phyloP scores from a whole-genome alignment of 495 filamentous ascomycete genomes.

The Trichocladium antarcticum region DNA sequence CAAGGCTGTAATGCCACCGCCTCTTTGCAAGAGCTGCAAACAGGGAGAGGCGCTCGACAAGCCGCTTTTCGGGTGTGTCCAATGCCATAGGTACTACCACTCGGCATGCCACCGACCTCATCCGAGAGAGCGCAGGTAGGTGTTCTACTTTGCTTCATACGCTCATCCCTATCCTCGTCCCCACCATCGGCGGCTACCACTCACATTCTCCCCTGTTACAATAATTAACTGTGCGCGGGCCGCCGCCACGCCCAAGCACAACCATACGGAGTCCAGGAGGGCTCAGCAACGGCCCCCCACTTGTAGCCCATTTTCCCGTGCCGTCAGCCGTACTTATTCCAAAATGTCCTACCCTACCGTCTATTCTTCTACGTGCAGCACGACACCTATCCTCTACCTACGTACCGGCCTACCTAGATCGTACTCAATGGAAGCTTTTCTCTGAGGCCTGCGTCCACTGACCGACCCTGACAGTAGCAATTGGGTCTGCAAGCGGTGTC shows the following conservation, averaged over 20 bases:
- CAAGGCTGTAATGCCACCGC: conserved; percentile 2
- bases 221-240: neutral
- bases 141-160: neutral
- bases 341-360: neutral
- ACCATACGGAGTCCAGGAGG: neutral
- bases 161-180: neutral
- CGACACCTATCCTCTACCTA: too few species aligned
- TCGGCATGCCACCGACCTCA: conserved; percentile 8
- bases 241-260: neutral
- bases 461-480: neutral
- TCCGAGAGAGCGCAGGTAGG: conserved; percentile 7
- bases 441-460: neutral
- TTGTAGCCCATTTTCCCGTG: conserved; percentile 3
- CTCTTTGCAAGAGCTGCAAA: conserved; percentile 9
- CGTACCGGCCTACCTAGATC: too few species aligned
- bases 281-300: conserved; percentile 2
- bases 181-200: neutral
- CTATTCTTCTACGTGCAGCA: neutral
- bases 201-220: conserved; percentile 1
- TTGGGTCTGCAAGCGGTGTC: conserved; percentile 15
- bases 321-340: neutral
- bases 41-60: conserved; percentile 4
- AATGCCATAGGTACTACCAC: conserved; percentile 5
- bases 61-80: conserved; percentile 1
- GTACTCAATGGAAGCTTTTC: neutral